Conservation (phyloP, 164 flowering plant genomes). For the Kingdonia uniflora region DNA sequence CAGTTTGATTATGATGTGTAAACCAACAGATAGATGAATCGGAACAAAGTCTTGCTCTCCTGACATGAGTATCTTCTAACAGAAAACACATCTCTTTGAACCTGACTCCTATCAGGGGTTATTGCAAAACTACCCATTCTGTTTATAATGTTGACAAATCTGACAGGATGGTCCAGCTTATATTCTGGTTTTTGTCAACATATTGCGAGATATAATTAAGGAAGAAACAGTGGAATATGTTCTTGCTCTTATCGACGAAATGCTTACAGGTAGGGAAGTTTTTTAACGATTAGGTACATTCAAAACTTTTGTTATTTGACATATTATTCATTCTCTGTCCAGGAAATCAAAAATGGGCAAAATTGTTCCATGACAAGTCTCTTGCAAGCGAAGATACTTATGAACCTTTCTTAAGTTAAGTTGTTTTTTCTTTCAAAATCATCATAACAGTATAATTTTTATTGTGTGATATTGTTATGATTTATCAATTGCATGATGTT, state of each 20-base stretch:
- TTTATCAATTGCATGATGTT: background rate
- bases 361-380: constrained; percentile 62
- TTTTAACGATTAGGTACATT: background rate
- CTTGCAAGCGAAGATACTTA: constrained; percentile 58
- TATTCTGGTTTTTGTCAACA: constrained; percentile 72
- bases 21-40: no score
- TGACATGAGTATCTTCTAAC: background rate
- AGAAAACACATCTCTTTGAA: background rate
- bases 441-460: background rate
- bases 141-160: background rate
- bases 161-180: constrained; percentile 95
- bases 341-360: constrained; percentile 87
- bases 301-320: constrained; percentile 2
- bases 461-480: background rate
- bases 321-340: constrained; percentile 13
- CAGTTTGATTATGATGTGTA: no score
- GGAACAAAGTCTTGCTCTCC: no score
- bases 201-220: constrained; percentile 72
- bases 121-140: background rate
- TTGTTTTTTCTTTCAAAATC: constrained; percentile 5
- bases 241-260: constrained; percentile 85
- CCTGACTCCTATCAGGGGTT: no score
- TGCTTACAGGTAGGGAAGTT: constrained; percentile 68
- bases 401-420: constrained; percentile 86
- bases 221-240: constrained; percentile 97